phyloP scores from a whole-genome alignment of 2,329 filamentous ascomycete genomes.

The Pestalotiopsis sp. region DNA sequence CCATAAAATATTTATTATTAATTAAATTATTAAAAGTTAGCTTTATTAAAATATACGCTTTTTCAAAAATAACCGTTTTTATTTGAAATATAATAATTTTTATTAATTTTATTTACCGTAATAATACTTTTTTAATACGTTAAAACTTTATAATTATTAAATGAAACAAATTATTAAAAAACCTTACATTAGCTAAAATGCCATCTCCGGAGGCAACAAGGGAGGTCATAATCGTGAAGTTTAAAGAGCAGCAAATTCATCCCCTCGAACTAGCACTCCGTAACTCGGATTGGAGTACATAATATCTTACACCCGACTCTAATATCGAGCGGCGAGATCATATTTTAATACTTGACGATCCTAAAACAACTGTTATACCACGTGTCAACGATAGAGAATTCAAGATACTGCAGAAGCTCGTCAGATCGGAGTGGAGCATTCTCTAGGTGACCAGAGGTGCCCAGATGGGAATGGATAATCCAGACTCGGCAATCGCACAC shows the following conservation, averaged over 20 bases:
- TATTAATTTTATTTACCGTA: constrained; percentile 25
- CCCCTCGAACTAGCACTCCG: background rate
- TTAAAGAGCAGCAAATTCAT: background rate
- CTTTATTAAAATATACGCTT: constrained; percentile 40
- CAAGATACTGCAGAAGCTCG: background rate
- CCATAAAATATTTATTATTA: constrained; percentile 37
- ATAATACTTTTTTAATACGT: constrained; percentile 11
- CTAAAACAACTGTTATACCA: constrained; percentile 14
- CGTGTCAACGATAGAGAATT: constrained; percentile 11
- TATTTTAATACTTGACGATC: constrained; percentile 16
- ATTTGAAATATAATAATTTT: constrained; percentile 25
- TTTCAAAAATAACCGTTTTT: constrained; percentile 16
- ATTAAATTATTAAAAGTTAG: constrained; percentile 33
- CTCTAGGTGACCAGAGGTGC: constrained; percentile 30
- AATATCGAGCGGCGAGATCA: background rate
- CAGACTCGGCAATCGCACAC: constrained; percentile 21
- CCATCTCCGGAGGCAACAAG: no score
- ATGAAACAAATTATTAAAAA: constrained; percentile 20
- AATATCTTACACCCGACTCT: background rate
- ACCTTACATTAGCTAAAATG: background rate
- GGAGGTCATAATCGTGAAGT: no score
- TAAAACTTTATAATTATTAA: background rate
- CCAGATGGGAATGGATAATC: constrained; percentile 24
- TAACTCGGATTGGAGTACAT: background rate
- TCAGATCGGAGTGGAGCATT: constrained; percentile 17